Evolutionary conservation across 1,139 yeast species (phyloP).

Genomic region (Suzukiozyma palmioleophila): DNA sequence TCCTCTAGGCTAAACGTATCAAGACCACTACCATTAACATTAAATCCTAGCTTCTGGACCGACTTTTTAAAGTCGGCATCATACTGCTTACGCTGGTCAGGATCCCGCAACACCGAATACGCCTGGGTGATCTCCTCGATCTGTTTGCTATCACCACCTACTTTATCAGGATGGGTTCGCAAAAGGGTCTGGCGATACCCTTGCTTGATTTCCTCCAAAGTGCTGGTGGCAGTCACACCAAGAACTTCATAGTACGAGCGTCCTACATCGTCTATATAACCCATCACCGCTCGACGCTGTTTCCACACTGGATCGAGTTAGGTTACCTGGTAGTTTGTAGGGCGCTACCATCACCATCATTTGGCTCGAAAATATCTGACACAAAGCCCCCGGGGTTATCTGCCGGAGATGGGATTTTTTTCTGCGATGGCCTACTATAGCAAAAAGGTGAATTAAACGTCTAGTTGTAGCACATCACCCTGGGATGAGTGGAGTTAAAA

Average conservation of each 20-base stretch:
- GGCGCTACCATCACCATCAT: too few relatives aligned
- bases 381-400: background rate
- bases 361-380: background rate
- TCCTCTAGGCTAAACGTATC: slow-evolving; percentile 65
- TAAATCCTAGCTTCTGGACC: slow-evolving; percentile 45
- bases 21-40: slow-evolving; percentile 58
- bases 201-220: slow-evolving; percentile 38
- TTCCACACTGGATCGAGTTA: too few relatives aligned
- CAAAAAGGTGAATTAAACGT: slow-evolving; percentile 3
- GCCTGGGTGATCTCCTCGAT: slow-evolving; percentile 55
- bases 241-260: slow-evolving; percentile 49
- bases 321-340: too few relatives aligned
- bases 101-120: slow-evolving; percentile 47
- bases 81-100: slow-evolving; percentile 37
- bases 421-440: slow-evolving; percentile 8
- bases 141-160: slow-evolving; percentile 12
- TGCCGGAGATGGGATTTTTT: slow-evolving; percentile 6
- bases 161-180: slow-evolving; percentile 73
- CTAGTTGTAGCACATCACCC: background rate
- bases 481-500: slow-evolving; percentile 19
- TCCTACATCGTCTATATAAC: slow-evolving; percentile 5
- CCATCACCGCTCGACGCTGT: too few relatives aligned
- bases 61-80: slow-evolving; percentile 39
- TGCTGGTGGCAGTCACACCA: slow-evolving; percentile 26
- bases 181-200: slow-evolving; percentile 64